Evolutionary conservation across 805 yeast genomes (phyloP), one percentile per base, ranked within the genome.

Genomic region (Ogataea thermomethanolica): DNA sequence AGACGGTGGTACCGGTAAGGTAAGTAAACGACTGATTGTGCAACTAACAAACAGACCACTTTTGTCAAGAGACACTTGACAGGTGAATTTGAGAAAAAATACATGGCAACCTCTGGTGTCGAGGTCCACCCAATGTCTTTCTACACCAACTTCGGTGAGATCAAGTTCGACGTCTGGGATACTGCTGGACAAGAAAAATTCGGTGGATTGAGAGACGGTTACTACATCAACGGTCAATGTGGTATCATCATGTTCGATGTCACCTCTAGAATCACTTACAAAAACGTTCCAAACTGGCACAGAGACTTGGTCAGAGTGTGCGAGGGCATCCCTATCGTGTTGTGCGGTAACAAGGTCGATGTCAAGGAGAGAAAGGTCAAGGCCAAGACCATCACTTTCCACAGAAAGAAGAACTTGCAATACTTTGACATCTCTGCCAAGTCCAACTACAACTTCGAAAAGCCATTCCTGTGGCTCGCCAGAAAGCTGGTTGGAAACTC

Each of bases 241-340:
- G 99, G 98, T 75, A 93, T 93, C 76, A 93, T 93, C 70, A 93
- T 93, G 99, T 93, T 93, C 67, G 99, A 93, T 72, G 99, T 93
- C 51, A 93, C 99, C 50, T 89, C 98, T 39, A 90, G 99, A 79
- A 91, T 93, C 75, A 93, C 99, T 57, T 93, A 93, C 78, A 93
- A 93, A 79, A 93, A 93, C 73, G 99, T 93, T 67, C 99, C 99
- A 70, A 95, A 93, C 86, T 93, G 99, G 99, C 97, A 95, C 84
- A 85, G 99, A 76, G 99, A 93, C 73, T 79, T 93, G 66, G 97
- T 93, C 52, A 88, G 99, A 76, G 99, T 93, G 52, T 93, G 99
- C 77, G 99, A 93, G 76, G 93, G 91, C 81, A 93, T 93, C 60
- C 99, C 99, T 61, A 93, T 93, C 62, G 99, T 93, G 48, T 78